These are phyloP conservation scores for Nakaseomyces bracarensis DNA, from an alignment of 1,139 yeast genomes.

Conservation along the genomic window DNA sequence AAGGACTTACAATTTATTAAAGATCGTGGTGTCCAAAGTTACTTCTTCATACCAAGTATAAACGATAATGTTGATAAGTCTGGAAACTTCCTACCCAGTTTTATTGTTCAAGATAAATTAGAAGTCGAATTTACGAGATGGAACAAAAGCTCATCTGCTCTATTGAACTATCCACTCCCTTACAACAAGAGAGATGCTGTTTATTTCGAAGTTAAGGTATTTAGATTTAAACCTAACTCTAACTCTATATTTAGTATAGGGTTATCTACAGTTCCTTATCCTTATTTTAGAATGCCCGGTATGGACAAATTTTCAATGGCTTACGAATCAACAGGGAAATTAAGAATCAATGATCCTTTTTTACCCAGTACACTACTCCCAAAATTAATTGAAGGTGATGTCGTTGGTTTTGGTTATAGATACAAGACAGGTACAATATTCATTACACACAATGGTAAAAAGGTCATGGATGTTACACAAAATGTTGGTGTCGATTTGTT, in stretches of 20 bases:
- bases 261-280: slow-evolving; percentile 80
- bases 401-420: slow-evolving; percentile 85
- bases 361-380: slow-evolving; percentile 67
- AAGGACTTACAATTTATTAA: slow-evolving; percentile 35
- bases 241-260: slow-evolving; percentile 60
- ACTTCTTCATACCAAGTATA: slow-evolving; percentile 36
- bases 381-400: slow-evolving; percentile 71
- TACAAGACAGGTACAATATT: slow-evolving; percentile 74
- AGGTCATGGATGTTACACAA: slow-evolving; percentile 72
- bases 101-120: slow-evolving; percentile 52
- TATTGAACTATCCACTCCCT: slow-evolving; percentile 59
- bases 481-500: slow-evolving; percentile 72
- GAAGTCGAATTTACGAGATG: slow-evolving; percentile 46
- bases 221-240: slow-evolving; percentile 36
- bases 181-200: slow-evolving; percentile 53
- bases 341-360: slow-evolving; percentile 77
- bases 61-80: slow-evolving; percentile 31
- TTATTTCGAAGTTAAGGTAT: slow-evolving; percentile 64
- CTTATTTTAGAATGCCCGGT: slow-evolving; percentile 83
- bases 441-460: slow-evolving; percentile 85
- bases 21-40: slow-evolving; percentile 45
- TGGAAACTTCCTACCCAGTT: slow-evolving; percentile 35
- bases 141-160: slow-evolving; percentile 38
- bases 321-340: slow-evolving; percentile 76
- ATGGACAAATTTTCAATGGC: slow-evolving; percentile 71